Conservation (phyloP, 169 alveolate species). For the Blepharisma undulans region DNA sequence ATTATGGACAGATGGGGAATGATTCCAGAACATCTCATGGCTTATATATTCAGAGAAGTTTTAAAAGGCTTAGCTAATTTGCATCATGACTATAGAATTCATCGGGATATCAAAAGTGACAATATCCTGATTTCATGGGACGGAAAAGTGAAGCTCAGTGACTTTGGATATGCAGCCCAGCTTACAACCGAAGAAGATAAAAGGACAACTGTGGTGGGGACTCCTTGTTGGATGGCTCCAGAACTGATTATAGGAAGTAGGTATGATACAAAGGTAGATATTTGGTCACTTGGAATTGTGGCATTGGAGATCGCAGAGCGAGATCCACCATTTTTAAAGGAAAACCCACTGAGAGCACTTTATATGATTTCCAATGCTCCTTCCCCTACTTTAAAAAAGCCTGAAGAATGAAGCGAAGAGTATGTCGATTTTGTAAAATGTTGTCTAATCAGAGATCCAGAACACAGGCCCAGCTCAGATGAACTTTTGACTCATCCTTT, state of each 20-base stretch:
- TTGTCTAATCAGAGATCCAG: slow-evolving; percentile 27
- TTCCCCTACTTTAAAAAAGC: slow-evolving; percentile 36
- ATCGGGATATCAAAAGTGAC: slow-evolving; percentile 82
- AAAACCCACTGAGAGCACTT: slow-evolving; percentile 48
- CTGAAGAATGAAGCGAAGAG: background rate
- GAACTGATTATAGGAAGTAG: slow-evolving; percentile 65
- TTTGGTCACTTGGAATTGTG: slow-evolving; percentile 77
- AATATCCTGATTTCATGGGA: slow-evolving; percentile 78
- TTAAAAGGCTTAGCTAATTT: slow-evolving; percentile 61
- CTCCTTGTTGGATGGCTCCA: slow-evolving; percentile 84
- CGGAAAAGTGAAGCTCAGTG: slow-evolving; percentile 81
- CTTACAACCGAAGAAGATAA: slow-evolving; percentile 62
- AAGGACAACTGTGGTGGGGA: slow-evolving; percentile 71
- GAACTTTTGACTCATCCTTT: background rate
- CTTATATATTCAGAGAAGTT: background rate
- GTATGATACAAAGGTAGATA: slow-evolving; percentile 68
- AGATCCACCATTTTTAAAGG: slow-evolving; percentile 67
- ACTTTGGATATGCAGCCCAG: slow-evolving; percentile 84
- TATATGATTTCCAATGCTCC: slow-evolving; percentile 23
- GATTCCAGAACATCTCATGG: slow-evolving; percentile 13
- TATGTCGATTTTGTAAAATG: background rate
- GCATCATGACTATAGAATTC: slow-evolving; percentile 76
- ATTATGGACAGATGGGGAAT: background rate
- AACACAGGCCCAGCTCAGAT: background rate
- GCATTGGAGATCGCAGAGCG: slow-evolving; percentile 76